phyloP scores from a whole-genome alignment of 768 basidiomycete genomes.

The Suillus spraguei region DNA sequence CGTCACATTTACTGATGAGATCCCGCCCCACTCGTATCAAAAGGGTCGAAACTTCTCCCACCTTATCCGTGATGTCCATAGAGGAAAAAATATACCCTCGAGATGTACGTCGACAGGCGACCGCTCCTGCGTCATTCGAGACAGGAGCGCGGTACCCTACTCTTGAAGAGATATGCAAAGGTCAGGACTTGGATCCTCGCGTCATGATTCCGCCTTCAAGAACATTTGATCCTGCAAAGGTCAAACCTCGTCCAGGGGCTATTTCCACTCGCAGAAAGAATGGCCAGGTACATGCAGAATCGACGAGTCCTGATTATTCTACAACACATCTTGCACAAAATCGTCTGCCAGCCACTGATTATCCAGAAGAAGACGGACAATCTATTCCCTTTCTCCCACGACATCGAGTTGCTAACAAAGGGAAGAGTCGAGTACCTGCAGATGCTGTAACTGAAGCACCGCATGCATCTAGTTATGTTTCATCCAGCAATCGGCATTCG shows the following conservation, averaged over 20 bases:
- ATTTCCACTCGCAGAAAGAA: neutral
- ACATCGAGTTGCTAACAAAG: neutral
- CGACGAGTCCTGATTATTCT: neutral
- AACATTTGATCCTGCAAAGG: slow-evolving; percentile 28
- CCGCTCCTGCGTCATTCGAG: slow-evolving; percentile 12
- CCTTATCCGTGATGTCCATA: slow-evolving; percentile 12
- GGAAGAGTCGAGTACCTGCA: neutral
- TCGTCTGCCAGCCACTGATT: neutral
- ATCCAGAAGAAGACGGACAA: neutral
- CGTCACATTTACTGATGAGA: slow-evolving; percentile 1
- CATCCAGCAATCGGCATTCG: neutral
- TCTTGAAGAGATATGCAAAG: slow-evolving; percentile 21
- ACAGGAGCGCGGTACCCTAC: slow-evolving; percentile 25
- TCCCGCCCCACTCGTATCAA: slow-evolving; percentile 14
- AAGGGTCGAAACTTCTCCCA: slow-evolving; percentile 9
- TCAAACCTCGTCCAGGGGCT: slow-evolving; percentile 26
- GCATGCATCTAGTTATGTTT: neutral
- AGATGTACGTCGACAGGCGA: slow-evolving; percentile 12
- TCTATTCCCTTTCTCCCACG: neutral
- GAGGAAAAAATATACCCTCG: slow-evolving; percentile 18
- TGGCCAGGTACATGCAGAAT: neutral
- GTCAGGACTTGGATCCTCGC: slow-evolving; percentile 24
- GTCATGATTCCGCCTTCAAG: slow-evolving; percentile 30
- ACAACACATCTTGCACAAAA: neutral
- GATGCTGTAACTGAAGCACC: slow-evolving; percentile 1